Evolutionary conservation across 768 basidiomycete genomes (phyloP).

Genomic region (Infundibulicybe gibba): DNA sequence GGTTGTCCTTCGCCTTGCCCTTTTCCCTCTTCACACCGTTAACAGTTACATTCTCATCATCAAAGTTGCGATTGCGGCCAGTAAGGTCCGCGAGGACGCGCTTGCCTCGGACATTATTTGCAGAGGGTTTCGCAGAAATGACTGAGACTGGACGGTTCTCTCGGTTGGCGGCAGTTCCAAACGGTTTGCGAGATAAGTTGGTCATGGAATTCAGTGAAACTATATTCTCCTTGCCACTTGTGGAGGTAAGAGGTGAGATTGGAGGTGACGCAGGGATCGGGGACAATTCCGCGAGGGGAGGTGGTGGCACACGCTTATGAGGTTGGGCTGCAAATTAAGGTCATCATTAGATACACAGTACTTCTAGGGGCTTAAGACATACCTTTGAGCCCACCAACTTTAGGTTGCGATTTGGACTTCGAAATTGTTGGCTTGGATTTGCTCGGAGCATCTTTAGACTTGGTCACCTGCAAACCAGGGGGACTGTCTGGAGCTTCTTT

Average conservation of each 20-base stretch:
- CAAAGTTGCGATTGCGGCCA: constrained; percentile 20
- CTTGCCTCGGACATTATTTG: constrained; percentile 10
- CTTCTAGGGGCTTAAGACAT: constrained; percentile 11
- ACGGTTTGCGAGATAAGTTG: constrained; percentile 25
- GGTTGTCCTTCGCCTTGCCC: constrained; percentile 25
- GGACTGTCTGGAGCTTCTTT: constrained; percentile 27
- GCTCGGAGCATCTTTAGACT: constrained; percentile 7
- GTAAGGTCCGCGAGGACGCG: constrained; percentile 37
- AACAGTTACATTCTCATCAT: constrained; percentile 8
- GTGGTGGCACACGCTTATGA: constrained; percentile 32
- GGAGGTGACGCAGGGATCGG: constrained; percentile 55
- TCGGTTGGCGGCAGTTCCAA: constrained; percentile 22
- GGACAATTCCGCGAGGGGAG: constrained; percentile 35
- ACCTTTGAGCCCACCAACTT: constrained; percentile 34
- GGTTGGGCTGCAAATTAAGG: constrained; percentile 16
- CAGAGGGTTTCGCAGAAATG: constrained; percentile 6
- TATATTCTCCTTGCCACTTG: constrained; percentile 38
- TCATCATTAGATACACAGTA: background rate
- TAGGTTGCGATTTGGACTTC: constrained; percentile 44
- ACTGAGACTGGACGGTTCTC: constrained; percentile 17
- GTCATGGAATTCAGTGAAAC: constrained; percentile 21
- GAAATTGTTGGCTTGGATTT: constrained; percentile 17
- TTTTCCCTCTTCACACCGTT: constrained; percentile 3
- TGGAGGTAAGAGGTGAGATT: constrained; percentile 27
- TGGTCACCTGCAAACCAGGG: constrained; percentile 21